Percentiles rank a stretch among this genome's conserved stretches.
Conservation (phyloP, 2,329 filamentous ascomycete genomes). For the Sporothrix brasiliensis region DNA sequence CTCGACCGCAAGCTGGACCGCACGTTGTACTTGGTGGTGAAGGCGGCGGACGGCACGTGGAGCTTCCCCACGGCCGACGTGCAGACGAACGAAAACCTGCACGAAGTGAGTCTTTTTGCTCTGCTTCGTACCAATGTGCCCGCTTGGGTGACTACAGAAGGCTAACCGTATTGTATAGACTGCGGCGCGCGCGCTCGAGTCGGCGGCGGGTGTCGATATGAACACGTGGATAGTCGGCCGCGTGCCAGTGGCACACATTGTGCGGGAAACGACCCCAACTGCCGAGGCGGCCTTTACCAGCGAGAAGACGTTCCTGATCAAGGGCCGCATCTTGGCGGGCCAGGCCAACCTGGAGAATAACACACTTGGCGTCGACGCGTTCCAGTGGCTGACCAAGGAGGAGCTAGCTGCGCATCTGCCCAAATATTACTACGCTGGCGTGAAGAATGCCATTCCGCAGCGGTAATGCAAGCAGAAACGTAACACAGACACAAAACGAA, state of each 20-base stretch:
- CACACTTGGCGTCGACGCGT: slow-evolving; percentile 73
- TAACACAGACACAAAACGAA: neutral
- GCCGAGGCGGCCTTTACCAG: slow-evolving; percentile 51
- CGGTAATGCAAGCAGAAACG: slow-evolving; percentile 52
- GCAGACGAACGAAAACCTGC: slow-evolving; percentile 71
- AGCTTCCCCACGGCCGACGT: slow-evolving; percentile 77
- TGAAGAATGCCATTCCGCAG: slow-evolving; percentile 82
- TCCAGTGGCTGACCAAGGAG: slow-evolving; percentile 89
- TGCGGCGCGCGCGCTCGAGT: slow-evolving; percentile 74
- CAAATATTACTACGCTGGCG: slow-evolving; percentile 69
- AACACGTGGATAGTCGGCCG: slow-evolving; percentile 97
- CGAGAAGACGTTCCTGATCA: slow-evolving; percentile 93
- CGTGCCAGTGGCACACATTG: slow-evolving; percentile 80
- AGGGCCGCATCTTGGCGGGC: slow-evolving; percentile 95
- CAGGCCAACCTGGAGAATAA: slow-evolving; percentile 80
- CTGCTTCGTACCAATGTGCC: too few species aligned
- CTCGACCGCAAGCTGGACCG: slow-evolving; percentile 68
- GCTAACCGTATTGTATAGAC: slow-evolving; percentile 57
- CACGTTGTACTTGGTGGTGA: slow-evolving; percentile 87
- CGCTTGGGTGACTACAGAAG: neutral
- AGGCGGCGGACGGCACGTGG: slow-evolving; percentile 72
- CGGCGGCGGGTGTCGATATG: slow-evolving; percentile 89
- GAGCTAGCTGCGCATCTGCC: slow-evolving; percentile 73
- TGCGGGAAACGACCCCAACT: slow-evolving; percentile 56
- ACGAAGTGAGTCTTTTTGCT: slow-evolving; percentile 62